These are phyloP conservation scores for Dillenia suffruticosa DNA, from an alignment of 164 flowering plant species.

Conservation along the genomic window DNA sequence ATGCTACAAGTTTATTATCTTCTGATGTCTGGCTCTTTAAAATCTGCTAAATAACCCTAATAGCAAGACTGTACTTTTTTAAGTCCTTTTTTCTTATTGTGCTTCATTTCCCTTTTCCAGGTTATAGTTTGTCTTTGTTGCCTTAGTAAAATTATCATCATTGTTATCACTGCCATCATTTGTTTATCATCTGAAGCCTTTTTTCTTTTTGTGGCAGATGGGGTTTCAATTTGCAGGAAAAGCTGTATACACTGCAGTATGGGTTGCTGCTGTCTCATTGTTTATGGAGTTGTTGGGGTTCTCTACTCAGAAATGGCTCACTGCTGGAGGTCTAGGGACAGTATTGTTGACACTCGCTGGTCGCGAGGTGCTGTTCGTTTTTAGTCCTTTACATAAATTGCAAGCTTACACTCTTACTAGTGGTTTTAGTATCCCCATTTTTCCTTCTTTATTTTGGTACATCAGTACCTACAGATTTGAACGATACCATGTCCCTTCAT, in stretches of 20 bases:
- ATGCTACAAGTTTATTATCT: no score
- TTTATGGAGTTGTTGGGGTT: conserved; percentile 97
- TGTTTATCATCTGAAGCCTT: no score
- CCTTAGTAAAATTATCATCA: no score
- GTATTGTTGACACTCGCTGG: conserved; percentile 97
- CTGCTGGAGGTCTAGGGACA: conserved; percentile 99
- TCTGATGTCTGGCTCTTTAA: no score
- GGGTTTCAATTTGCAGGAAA: conserved; percentile 91
- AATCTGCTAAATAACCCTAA: no score
- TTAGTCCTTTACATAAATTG: neutral
- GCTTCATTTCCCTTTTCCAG: conserved; percentile 4
- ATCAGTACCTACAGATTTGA: no score
- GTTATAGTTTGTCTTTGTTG: no score
- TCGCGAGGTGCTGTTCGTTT: conserved; percentile 67
- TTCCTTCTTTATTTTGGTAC: conserved; percentile 51
- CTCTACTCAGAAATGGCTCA: conserved; percentile 96
- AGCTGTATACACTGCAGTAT: conserved; percentile 80
- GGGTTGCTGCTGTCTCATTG: conserved; percentile 93
- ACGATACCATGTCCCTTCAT: neutral
- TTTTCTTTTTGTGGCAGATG: conserved; percentile 50
- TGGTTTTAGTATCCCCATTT: conserved; percentile 45
- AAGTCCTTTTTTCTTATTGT: neutral
- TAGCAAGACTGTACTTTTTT: neutral
- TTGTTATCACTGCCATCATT: no score
- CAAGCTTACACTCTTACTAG: neutral